Evolutionary conservation across 495 filamentous ascomycete species (phyloP).

Genomic region (Podospora australis): DNA sequence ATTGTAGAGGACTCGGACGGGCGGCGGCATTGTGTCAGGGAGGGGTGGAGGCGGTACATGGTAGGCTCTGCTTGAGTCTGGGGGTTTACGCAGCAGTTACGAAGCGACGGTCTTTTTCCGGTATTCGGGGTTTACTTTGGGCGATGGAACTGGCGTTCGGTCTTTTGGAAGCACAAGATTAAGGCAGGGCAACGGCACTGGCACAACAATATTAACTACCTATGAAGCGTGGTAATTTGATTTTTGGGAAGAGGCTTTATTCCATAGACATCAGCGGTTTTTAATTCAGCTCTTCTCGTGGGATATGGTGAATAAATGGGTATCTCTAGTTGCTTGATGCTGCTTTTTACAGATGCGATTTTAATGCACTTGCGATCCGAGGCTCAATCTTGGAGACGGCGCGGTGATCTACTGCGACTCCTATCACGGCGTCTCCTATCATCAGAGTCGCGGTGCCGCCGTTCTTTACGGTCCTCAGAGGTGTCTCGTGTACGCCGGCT

Average conservation of each 20-base stretch:
- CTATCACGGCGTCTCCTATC: constrained; percentile 14
- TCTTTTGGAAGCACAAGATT: too few species aligned
- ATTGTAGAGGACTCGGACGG: constrained; percentile 59
- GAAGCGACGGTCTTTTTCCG: too few species aligned
- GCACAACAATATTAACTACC: too few species aligned
- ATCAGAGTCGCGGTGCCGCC: constrained; percentile 7
- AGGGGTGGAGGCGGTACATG: constrained; percentile 80
- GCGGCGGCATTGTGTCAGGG: constrained; percentile 52
- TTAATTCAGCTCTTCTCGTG: too few species aligned
- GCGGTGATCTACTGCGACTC: constrained; percentile 24
- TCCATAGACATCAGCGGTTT: constrained; percentile 4
- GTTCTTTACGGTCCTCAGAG: too few species aligned
- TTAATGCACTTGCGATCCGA: background rate
- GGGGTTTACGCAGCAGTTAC: too few species aligned
- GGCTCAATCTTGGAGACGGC: constrained; percentile 2
- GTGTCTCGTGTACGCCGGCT: constrained; percentile 11
- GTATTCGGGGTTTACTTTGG: too few species aligned
- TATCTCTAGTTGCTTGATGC: too few species aligned
- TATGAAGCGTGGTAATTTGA: background rate
- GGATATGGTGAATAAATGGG: too few species aligned
- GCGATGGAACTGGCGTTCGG: too few species aligned
- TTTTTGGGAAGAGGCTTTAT: background rate
- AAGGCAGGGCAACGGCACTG: too few species aligned
- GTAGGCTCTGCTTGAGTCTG: constrained; percentile 12
- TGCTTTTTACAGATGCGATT: background rate